Evolutionary conservation across 768 basidiomycete genomes (phyloP).

Genomic region (Udeniomyces megalosporus): DNA sequence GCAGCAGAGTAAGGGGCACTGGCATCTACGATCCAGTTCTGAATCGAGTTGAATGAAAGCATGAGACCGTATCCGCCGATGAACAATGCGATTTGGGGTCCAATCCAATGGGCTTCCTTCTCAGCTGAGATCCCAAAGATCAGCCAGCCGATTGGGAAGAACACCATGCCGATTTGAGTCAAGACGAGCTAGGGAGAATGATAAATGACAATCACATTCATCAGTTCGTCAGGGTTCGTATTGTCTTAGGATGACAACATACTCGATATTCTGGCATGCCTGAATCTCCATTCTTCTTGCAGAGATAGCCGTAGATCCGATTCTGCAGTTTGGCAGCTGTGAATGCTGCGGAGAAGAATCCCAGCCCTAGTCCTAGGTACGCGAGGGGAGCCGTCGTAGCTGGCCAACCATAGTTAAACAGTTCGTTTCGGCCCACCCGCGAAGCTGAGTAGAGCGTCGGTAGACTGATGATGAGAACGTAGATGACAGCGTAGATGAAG

Average conservation of each 20-base stretch:
- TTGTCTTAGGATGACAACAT: background rate
- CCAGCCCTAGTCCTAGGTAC: conserved; percentile 8
- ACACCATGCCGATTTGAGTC: conserved; percentile 14
- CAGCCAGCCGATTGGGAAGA: conserved; percentile 8
- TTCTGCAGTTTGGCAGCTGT: conserved; percentile 7
- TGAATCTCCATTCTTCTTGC: background rate
- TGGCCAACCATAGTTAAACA: conserved; percentile 14
- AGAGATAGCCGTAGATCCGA: conserved; percentile 11
- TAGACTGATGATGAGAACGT: conserved; percentile 2
- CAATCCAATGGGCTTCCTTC: too few relatives aligned
- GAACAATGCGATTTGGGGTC: background rate
- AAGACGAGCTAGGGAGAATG: conserved; percentile 4
- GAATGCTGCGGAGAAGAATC: conserved; percentile 9
- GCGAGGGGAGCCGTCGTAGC: background rate
- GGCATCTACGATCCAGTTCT: conserved; percentile 13
- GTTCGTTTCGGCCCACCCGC: background rate
- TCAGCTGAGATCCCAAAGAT: background rate
- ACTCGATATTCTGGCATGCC: conserved; percentile 14
- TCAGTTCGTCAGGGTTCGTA: background rate
- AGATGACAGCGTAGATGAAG: conserved; percentile 1
- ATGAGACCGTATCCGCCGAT: conserved; percentile 1
- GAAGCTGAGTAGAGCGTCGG: conserved; percentile 5
- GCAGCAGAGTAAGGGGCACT: conserved; percentile 8
- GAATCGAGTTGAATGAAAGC: conserved; percentile 14
- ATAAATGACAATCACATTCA: background rate